Conservation (phyloP, 2,329 filamentous ascomycete genomes). For the Penicillium sp. region DNA sequence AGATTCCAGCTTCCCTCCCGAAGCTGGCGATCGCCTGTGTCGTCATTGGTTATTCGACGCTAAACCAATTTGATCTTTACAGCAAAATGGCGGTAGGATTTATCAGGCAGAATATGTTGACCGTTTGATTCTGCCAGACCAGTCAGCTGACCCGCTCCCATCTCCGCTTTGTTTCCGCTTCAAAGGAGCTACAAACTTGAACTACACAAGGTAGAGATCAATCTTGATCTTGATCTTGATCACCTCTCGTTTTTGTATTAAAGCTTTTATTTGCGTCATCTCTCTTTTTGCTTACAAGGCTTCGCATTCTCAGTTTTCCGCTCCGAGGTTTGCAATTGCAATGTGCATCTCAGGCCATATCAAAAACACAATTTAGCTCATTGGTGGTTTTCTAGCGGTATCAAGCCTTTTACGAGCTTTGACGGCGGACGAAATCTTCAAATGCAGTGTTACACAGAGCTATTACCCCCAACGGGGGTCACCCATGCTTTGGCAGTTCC, state of each 20-base stretch:
- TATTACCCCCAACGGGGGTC: constrained; percentile 90
- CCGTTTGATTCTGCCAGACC: constrained; percentile 4
- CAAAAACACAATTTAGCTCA: constrained; percentile 7
- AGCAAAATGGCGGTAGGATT: background rate
- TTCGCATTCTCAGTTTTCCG: background rate
- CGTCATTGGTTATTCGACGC: constrained; percentile 5
- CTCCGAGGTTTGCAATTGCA: constrained; percentile 4
- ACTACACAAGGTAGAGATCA: background rate
- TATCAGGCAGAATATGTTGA: background rate
- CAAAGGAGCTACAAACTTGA: constrained; percentile 7
- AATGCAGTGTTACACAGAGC: constrained; percentile 98
- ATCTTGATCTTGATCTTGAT: background rate
- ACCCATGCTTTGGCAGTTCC: constrained; percentile 79
- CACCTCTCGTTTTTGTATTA: background rate
- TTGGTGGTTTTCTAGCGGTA: constrained; percentile 4
- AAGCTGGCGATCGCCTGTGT: constrained; percentile 2
- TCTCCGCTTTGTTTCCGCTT: constrained; percentile 2
- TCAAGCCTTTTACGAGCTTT: background rate
- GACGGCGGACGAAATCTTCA: background rate
- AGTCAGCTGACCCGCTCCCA: background rate
- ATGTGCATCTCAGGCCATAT: constrained; percentile 10
- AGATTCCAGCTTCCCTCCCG: background rate
- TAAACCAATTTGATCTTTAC: background rate
- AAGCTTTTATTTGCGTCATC: background rate
- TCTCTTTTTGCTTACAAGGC: background rate